Conservation (phyloP, 192 early-diverging fungal genomes). For the Cladochytrium replicatum region DNA sequence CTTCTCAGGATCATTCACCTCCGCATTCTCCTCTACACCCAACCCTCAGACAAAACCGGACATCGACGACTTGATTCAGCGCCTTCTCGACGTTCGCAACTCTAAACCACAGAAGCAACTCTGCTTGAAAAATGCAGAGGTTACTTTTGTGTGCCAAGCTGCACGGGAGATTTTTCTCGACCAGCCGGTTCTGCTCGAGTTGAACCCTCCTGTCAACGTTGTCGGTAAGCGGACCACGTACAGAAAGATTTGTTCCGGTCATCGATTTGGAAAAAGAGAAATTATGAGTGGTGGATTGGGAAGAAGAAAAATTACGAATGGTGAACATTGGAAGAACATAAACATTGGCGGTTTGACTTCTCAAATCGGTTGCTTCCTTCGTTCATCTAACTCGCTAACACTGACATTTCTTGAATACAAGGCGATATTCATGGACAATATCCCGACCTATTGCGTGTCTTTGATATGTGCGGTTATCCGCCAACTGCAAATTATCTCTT, state of each 20-base stretch:
- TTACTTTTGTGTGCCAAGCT: slow-evolving; percentile 72
- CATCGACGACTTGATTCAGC: slow-evolving; percentile 82
- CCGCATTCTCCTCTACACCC: slow-evolving; percentile 7
- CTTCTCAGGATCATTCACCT: too few species aligned
- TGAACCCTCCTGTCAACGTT: slow-evolving; percentile 35
- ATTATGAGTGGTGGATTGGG: too few species aligned
- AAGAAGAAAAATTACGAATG: too few species aligned
- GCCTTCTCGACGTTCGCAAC: slow-evolving; percentile 57
- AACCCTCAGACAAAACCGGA: slow-evolving; percentile 47
- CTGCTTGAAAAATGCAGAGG: slow-evolving; percentile 76
- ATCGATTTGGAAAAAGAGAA: too few species aligned
- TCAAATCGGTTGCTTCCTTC: too few species aligned
- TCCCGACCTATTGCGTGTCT: slow-evolving; percentile 80
- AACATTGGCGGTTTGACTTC: too few species aligned
- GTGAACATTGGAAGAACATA: too few species aligned
- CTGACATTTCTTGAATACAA: slow-evolving; percentile 35
- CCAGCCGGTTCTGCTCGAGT: slow-evolving; percentile 58
- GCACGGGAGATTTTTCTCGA: slow-evolving; percentile 84
- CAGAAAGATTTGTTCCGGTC: too few species aligned
- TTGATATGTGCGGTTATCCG: slow-evolving; percentile 91
- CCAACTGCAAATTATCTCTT: slow-evolving; percentile 86
- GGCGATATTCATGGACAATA: slow-evolving; percentile 97
- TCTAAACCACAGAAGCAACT: slow-evolving; percentile 66
- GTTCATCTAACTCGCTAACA: neutral
- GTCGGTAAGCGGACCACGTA: slow-evolving; percentile 30